Percentiles rank a stretch among this genome's conserved stretches.
Conservation (phyloP, 495 filamentous ascomycete genomes). For the Aspergillus olivimuriae region DNA sequence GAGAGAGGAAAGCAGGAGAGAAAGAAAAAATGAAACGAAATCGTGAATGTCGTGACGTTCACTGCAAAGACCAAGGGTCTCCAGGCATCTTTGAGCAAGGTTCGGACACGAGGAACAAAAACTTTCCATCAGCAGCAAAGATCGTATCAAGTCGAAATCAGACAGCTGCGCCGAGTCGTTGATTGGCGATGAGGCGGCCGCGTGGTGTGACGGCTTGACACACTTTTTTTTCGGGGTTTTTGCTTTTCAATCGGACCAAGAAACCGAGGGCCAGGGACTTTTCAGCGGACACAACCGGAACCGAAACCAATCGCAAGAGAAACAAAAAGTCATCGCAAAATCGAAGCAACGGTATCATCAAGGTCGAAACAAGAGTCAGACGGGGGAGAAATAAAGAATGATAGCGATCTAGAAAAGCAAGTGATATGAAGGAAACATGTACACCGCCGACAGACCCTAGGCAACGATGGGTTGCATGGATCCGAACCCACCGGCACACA, state of each 20-base stretch:
- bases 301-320: constrained; percentile 17
- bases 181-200: constrained; percentile 19
- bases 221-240: constrained; percentile 34
- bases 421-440: constrained; percentile 15
- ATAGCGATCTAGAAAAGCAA: constrained; percentile 30
- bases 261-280: constrained; percentile 27
- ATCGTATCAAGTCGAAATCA: constrained; percentile 13
- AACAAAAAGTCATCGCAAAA: constrained; percentile 27
- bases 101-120: constrained; percentile 14
- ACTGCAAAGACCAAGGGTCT: constrained; percentile 13
- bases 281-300: constrained; percentile 25
- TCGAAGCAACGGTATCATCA: constrained; percentile 33
- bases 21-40: constrained; percentile 13
- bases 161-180: constrained; percentile 11
- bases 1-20: constrained; percentile 5
- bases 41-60: constrained; percentile 44
- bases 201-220: constrained; percentile 30
- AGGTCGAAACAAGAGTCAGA: constrained; percentile 8
- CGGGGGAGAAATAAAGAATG: constrained; percentile 19
- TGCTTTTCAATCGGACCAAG: constrained; percentile 9
- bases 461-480: constrained; percentile 52
- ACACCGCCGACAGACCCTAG: constrained; percentile 2
- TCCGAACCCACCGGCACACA: constrained; percentile 53
- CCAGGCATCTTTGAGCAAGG: constrained; percentile 9
- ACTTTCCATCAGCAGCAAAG: constrained; percentile 9